Evolutionary conservation across 345 rosid species (phyloP).

Genomic region (Salix exigua): DNA sequence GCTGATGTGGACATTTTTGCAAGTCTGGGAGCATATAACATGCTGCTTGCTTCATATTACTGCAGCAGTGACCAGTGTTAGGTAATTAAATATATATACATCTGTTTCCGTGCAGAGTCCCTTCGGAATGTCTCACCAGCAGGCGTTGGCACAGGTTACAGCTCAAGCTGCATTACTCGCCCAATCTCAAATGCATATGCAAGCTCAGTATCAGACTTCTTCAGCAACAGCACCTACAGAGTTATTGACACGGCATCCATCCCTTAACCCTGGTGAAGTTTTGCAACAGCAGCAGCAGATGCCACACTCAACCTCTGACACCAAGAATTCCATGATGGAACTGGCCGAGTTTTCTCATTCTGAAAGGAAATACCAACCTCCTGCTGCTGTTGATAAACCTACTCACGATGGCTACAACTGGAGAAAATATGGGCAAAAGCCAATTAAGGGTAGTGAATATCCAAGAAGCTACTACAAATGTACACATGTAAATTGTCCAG

Average conservation of each 20-base stretch:
- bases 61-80: background rate
- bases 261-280: constrained; percentile 37
- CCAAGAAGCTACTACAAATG: constrained; percentile 98
- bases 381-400: constrained; percentile 64
- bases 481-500: constrained; percentile 69
- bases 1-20: background rate
- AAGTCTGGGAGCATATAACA: background rate
- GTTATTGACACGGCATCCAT: constrained; percentile 25
- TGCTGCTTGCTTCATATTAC: background rate
- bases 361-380: constrained; percentile 50
- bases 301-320: constrained; percentile 36
- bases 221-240: constrained; percentile 23
- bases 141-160: constrained; percentile 76
- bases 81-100: constrained; percentile 17
- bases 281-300: constrained; percentile 37
- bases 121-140: constrained; percentile 78
- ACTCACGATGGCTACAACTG: constrained; percentile 92
- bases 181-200: constrained; percentile 40
- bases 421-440: constrained; percentile 97
- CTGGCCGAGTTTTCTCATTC: constrained; percentile 47
- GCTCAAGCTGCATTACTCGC: constrained; percentile 59
- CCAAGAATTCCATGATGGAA: constrained; percentile 36
- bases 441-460: constrained; percentile 86
- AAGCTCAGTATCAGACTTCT: constrained; percentile 37
- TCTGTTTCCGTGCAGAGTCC: constrained; percentile 52